Evolutionary conservation across 768 basidiomycete genomes (phyloP).

Genomic region (Podaxis sp.): DNA sequence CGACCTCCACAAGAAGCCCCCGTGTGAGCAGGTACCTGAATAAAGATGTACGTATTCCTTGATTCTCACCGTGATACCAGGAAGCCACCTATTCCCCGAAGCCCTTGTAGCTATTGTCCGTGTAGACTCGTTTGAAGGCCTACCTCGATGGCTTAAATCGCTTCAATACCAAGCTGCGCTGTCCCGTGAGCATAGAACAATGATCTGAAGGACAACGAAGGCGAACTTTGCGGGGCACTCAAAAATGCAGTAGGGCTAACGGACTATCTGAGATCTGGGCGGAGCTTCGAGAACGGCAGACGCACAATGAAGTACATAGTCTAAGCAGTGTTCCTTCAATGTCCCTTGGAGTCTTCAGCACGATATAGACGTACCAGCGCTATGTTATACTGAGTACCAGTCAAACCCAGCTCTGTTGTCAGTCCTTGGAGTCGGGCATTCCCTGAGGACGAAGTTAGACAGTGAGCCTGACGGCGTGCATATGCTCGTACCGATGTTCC

Average conservation of each 20-base stretch:
- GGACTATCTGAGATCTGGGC: not conserved
- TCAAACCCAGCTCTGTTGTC: slow-evolving; percentile 50
- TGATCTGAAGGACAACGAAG: slow-evolving; percentile 8
- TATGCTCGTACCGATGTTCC: slow-evolving; percentile 50
- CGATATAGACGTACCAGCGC: slow-evolving; percentile 46
- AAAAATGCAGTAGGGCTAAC: slow-evolving; percentile 58
- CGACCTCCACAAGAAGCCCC: slow-evolving; percentile 34
- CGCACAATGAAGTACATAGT: slow-evolving; percentile 73
- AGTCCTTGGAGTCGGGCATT: slow-evolving; percentile 72
- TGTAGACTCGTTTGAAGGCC: slow-evolving; percentile 9
- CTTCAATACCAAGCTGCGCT: slow-evolving; percentile 52
- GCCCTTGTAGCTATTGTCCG: not conserved
- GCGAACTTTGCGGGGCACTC: slow-evolving; percentile 72
- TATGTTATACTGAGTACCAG: slow-evolving; percentile 63
- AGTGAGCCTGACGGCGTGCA: not conserved
- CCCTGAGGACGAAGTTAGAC: slow-evolving; percentile 31
- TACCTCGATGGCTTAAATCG: slow-evolving; percentile 63
- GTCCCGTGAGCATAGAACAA: not conserved
- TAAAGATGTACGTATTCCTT: slow-evolving; percentile 17
- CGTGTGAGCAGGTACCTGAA: not conserved
- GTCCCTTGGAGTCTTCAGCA: not conserved
- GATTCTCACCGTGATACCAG: slow-evolving; percentile 53
- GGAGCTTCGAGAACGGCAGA: not conserved
- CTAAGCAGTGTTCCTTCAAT: slow-evolving; percentile 28
- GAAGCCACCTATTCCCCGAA: slow-evolving; percentile 49